Conservation (phyloP, 306 rosid species). For the Sindora glabra region DNA sequence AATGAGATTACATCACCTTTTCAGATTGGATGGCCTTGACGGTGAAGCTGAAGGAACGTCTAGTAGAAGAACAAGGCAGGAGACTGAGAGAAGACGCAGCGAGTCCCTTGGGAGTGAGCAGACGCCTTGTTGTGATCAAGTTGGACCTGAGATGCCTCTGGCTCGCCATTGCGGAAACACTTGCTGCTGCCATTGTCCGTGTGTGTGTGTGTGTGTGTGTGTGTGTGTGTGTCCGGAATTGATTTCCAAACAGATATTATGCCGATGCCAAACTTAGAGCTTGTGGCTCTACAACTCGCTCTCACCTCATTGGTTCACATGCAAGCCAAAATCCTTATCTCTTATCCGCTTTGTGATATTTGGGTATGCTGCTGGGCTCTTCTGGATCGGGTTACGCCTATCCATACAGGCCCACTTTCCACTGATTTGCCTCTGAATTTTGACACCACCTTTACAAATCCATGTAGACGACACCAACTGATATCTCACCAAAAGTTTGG, state of each 20-base stretch:
- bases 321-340: conserved; percentile 48
- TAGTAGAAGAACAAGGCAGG: conserved; percentile 23
- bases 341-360: conserved; percentile 39
- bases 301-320: conserved; percentile 46
- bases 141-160: conserved; percentile 81
- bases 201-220: too few species aligned
- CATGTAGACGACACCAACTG: too few species aligned
- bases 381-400: background rate
- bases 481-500: too few species aligned
- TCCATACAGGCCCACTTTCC: background rate
- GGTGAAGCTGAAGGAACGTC: conserved; percentile 47
- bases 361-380: background rate
- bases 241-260: too few species aligned
- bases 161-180: conserved; percentile 81
- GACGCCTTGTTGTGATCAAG: conserved; percentile 46
- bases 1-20: conserved; percentile 34
- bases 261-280: too few species aligned
- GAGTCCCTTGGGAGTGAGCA: conserved; percentile 65
- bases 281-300: conserved; percentile 39
- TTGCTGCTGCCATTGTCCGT: conserved; percentile 43
- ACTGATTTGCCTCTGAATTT: too few species aligned
- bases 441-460: too few species aligned
- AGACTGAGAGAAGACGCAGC: conserved; percentile 45
- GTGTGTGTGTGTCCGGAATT: too few species aligned
- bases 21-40: conserved; percentile 75